A percentile compares a stretch with the other conserved stretches of the same genome.
These are phyloP conservation scores for Lentinula aciculospora DNA, from an alignment of 768 basidiomycete genomes.

Conservation along the genomic window DNA sequence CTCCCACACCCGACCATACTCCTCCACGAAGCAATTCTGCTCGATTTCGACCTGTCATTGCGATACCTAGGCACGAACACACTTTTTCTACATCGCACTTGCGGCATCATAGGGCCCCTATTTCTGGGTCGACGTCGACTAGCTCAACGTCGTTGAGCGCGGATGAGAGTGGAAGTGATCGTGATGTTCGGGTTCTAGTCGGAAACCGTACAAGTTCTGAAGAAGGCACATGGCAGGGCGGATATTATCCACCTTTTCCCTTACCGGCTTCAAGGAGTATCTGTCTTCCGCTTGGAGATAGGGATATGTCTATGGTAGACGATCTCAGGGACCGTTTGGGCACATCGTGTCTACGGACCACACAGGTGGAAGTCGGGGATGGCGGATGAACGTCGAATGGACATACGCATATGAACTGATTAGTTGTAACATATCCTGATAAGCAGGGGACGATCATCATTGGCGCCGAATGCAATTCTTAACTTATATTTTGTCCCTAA, in stretches of 20 bases:
- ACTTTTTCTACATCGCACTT: background rate
- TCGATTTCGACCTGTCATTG: background rate
- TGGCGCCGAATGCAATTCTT: too few relatives aligned
- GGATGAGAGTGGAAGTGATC: background rate
- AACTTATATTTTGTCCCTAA: background rate
- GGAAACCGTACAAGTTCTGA: background rate
- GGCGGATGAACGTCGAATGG: background rate
- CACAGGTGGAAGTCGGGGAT: conserved; percentile 5
- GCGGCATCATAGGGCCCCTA: background rate
- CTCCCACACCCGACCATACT: conserved; percentile 7
- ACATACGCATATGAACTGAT: background rate
- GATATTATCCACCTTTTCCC: background rate
- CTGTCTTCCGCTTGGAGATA: background rate
- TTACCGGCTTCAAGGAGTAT: background rate
- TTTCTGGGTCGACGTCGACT: background rate
- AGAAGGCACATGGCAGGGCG: background rate
- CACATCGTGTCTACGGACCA: conserved; percentile 5
- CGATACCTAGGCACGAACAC: background rate
- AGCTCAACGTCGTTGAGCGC: background rate
- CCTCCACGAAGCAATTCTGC: background rate
- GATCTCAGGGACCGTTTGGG: conserved; percentile 4
- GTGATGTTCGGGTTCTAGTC: background rate
- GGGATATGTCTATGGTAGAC: background rate
- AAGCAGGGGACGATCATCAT: background rate
- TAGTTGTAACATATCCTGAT: background rate